These are phyloP conservation scores for Erigeron canadensis DNA, from an alignment of 129 eudicot genomes.

Conservation along the genomic window DNA sequence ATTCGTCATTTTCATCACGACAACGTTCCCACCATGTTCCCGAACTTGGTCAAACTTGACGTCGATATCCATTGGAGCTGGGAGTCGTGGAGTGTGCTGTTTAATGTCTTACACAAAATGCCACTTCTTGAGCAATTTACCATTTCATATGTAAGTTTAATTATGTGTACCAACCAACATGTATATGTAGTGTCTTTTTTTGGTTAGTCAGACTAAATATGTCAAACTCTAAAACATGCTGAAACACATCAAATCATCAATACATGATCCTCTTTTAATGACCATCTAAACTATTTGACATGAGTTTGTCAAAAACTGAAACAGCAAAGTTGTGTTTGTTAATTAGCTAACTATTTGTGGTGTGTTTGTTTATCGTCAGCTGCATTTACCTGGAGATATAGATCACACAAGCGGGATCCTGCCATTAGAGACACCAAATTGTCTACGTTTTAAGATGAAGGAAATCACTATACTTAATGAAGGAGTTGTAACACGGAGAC, in stretches of 20 bases:
- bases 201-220: too few relatives aligned
- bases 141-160: background rate
- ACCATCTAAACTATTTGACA: background rate
- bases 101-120: background rate
- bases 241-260: too few relatives aligned
- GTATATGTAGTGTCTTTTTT: too few relatives aligned
- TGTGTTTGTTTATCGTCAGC: background rate
- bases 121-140: background rate
- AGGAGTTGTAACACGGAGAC: background rate
- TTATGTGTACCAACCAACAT: too few relatives aligned
- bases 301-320: too few relatives aligned
- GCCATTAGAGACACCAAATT: background rate
- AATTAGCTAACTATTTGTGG: background rate
- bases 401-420: too few relatives aligned
- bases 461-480: background rate
- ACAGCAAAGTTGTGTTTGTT: too few relatives aligned
- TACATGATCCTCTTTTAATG: too few relatives aligned
- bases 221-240: too few relatives aligned
- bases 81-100: background rate
- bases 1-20: background rate
- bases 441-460: background rate
- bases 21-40: background rate
- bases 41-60: background rate
- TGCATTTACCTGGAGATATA: background rate
- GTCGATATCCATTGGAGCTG: background rate